Evolutionary conservation across 495 filamentous ascomycete species (phyloP), one percentile per base, ranked within the genome.

Genomic region (Penicillium waksmanii): DNA sequence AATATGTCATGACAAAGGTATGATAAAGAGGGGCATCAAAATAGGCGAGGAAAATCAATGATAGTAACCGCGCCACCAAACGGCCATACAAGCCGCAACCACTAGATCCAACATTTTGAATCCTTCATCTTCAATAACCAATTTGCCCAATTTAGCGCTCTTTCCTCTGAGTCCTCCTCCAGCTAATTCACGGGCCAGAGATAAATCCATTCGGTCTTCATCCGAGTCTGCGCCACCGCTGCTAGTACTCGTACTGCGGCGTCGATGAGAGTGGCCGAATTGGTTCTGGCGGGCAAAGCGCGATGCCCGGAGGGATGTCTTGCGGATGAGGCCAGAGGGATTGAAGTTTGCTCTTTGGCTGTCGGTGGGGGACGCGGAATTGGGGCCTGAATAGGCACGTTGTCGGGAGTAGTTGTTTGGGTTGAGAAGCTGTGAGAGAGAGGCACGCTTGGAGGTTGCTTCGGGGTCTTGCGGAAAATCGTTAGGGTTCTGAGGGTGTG

Each of bases 81-180:
- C 82, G 1, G 88, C 89, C 73, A 98, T 83, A 69, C 95, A 97
- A 42, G 93, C 89, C 10, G 94, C 90, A 27, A 98, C 92, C 2
- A 96, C 81, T 53, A 98, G 69, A 80, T 98, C 95, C 64, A 97
- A 67, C 95, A 98, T 97, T 75, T 96, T 96, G 55, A 96, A 77
- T 0, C 95, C 95, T 63, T 96, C 94, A 61, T 94, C 87, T 62
- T 93, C 87, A 23, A 98, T 84, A 35, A 98, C 89, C 55, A 97
- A 69, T 74, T 97, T 98, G 1, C 94, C 94, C 66, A 98, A 78
- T 74, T 98, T 97, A 0, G 90, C 94, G 60, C 91, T 85, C 67
- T 89, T 93, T 1, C 92, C 92, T 46, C 86, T 81, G 66, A 90
- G 87, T 0, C 92, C 92, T 19, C 93, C 93, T 0, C 92, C 92